These are phyloP conservation scores for Plenodomus lindquistii DNA, from an alignment of 2,329 filamentous ascomycete species.

Conservation along the genomic window DNA sequence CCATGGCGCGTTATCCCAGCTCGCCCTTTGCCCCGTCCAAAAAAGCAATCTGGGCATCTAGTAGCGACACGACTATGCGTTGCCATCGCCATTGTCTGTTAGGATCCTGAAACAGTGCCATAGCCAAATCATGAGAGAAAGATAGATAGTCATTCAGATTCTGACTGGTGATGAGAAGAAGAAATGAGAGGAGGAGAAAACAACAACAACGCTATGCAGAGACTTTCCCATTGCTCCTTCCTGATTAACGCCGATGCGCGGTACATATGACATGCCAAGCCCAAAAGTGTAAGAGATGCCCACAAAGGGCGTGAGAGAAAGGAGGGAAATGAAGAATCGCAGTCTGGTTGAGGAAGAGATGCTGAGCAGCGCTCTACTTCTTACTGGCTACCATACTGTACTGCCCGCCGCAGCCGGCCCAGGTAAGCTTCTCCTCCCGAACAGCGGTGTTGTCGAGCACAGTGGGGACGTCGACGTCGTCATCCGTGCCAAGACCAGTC, in stretches of 20 bases:
- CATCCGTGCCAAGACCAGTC: slow-evolving; percentile 75
- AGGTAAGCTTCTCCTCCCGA: slow-evolving; percentile 72
- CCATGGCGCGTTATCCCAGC: too few species aligned
- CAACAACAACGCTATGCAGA: background rate
- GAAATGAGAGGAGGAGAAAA: background rate
- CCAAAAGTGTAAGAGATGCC: background rate
- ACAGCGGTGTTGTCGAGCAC: slow-evolving; percentile 84
- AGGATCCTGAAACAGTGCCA: background rate
- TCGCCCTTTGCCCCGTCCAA: too few species aligned
- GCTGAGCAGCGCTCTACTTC: slow-evolving; percentile 21
- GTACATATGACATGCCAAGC: background rate
- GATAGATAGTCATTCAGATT: background rate
- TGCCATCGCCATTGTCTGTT: too few species aligned
- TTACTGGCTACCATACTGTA: slow-evolving; percentile 66
- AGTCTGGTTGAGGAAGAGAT: slow-evolving; percentile 6
- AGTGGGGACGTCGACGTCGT: slow-evolving; percentile 78
- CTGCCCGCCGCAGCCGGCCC: slow-evolving; percentile 86
- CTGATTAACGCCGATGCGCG: background rate
- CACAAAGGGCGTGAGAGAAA: background rate
- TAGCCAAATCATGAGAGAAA: background rate
- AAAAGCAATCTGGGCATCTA: too few species aligned
- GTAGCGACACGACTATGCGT: too few species aligned
- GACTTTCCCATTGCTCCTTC: background rate
- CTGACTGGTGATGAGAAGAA: background rate
- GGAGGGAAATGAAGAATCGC: slow-evolving; percentile 8